A percentile compares a stretch with the other conserved stretches of the same genome.
Evolutionary conservation across 129 eudicot species (phyloP).

Genomic region (Chrysanthemum lavandulifolium): DNA sequence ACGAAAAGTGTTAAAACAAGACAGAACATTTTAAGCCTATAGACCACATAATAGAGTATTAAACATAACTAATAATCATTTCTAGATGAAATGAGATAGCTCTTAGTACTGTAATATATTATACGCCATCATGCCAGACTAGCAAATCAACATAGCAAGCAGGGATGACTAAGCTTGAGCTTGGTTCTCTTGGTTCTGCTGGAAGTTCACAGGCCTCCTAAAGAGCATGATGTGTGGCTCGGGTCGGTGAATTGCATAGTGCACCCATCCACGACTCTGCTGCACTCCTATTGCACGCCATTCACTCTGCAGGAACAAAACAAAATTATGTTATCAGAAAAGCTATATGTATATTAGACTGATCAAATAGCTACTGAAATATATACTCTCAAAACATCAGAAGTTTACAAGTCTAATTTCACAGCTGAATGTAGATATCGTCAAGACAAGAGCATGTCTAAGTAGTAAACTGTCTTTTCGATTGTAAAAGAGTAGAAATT

Average conservation of each 20-base stretch:
- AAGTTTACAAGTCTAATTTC: background rate
- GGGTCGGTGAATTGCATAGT: slow-evolving; percentile 91
- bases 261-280: slow-evolving; percentile 98
- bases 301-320: slow-evolving; percentile 49
- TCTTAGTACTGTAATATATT: background rate
- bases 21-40: background rate
- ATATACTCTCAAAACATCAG: background rate
- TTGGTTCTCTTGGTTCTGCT: slow-evolving; percentile 79
- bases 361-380: background rate
- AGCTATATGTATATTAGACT: background rate
- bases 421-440: too few relatives aligned
- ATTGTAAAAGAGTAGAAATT: too few relatives aligned
- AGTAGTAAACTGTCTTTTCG: too few relatives aligned
- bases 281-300: slow-evolving; percentile 99
- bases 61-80: slow-evolving; percentile 1
- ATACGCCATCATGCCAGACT: background rate
- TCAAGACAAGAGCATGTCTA: too few relatives aligned
- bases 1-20: background rate
- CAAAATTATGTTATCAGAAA: background rate
- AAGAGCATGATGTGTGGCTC: slow-evolving; percentile 99
- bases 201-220: slow-evolving; percentile 91
- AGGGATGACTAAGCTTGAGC: slow-evolving; percentile 20
- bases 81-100: slow-evolving; percentile 1
- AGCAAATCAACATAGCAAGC: background rate
- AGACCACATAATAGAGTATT: background rate